A percentile compares a stretch with the other conserved stretches of the same genome.
These are phyloP conservation scores for Kazachstania bromeliacearum DNA, from an alignment of 805 yeast species.

Conservation along the genomic window DNA sequence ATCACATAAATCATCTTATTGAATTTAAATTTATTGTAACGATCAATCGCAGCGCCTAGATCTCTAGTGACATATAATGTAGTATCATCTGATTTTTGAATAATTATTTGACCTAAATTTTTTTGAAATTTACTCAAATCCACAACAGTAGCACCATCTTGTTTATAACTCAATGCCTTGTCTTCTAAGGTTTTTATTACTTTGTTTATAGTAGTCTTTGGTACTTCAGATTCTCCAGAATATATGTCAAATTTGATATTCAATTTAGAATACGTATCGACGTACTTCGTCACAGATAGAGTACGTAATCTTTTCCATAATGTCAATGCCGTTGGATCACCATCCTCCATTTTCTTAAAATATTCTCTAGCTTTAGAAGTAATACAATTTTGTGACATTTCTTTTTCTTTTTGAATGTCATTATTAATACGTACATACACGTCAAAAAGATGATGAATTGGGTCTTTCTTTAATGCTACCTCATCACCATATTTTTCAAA, in stretches of 20 bases:
- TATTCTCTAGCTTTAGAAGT: constrained; percentile 80
- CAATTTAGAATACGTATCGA: constrained; percentile 81
- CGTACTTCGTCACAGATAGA: constrained; percentile 78
- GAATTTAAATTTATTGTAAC: constrained; percentile 73
- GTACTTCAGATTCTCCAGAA: constrained; percentile 93
- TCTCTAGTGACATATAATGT: constrained; percentile 91
- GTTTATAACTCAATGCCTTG: constrained; percentile 67
- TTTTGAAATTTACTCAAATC: constrained; percentile 80
- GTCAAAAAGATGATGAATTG: constrained; percentile 89
- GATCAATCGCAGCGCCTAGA: constrained; percentile 90
- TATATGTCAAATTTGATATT: constrained; percentile 82
- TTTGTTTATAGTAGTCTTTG: constrained; percentile 56
- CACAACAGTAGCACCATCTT: constrained; percentile 82
- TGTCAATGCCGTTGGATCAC: constrained; percentile 67
- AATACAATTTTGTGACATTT: constrained; percentile 32
- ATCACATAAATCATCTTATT: constrained; percentile 95
- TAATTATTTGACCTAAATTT: constrained; percentile 86
- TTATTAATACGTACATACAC: constrained; percentile 83
- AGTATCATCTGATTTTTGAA: constrained; percentile 92
- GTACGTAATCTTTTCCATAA: constrained; percentile 86
- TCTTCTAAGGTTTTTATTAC: constrained; percentile 57
- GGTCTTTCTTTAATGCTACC: constrained; percentile 59
- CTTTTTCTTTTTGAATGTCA: constrained; percentile 46
- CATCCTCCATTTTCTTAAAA: constrained; percentile 88
- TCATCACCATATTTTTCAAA: constrained; percentile 78